Evolutionary conservation across 2,329 filamentous ascomycete species (phyloP), one percentile per base, ranked within the genome.

Genomic region (Aspergillus quadricinctus): DNA sequence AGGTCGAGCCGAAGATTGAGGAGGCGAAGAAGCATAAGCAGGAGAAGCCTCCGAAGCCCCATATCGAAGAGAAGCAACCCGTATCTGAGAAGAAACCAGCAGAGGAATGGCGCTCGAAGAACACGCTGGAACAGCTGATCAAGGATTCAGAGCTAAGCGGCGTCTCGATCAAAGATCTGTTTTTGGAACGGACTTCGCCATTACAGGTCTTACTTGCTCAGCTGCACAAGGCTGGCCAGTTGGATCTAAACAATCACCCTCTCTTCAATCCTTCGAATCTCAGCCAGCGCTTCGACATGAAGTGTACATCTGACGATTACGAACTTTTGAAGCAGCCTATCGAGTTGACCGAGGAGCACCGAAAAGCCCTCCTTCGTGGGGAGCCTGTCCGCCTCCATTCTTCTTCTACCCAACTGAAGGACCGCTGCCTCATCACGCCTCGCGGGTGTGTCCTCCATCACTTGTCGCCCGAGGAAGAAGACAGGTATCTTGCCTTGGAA

Each of bases 401-500:
- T 10, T 68, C 71, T 6, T 69, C 68, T 29, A 66, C 65, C 31
- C 61, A 69, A 43, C 63, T 78, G n/a, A 75, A 78, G 52, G 66
- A 72, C 28, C 70, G 74, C 37, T 75, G 74, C 52, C 63, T 80
- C 27, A 75, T 80, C 52, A 79, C 74, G 10, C 77, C 78, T 11
- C 69, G 72, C 25, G 77, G 78, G 2, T 74, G 71, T 53, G 71
- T 79, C 3, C 65, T 80, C 25, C 72, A 73, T 46, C 77, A 79
- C 60, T 62, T 80, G 11, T 73, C 73, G 4, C 59, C 66, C 2
- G 75, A 77, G n/a, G 78, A 80, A 61, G 76, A 78, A 57, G 72
- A 77, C 19, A 72, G 71, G 23, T 77, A 78, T 45, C 67, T 80
- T 1, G 70, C 70, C n/a, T 65, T 80, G 6, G 76, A 79, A 60